Base-by-base conservation (phyloP, 2,329 filamentous ascomycete species). In the Malbranchea cinnamomea region DNA sequence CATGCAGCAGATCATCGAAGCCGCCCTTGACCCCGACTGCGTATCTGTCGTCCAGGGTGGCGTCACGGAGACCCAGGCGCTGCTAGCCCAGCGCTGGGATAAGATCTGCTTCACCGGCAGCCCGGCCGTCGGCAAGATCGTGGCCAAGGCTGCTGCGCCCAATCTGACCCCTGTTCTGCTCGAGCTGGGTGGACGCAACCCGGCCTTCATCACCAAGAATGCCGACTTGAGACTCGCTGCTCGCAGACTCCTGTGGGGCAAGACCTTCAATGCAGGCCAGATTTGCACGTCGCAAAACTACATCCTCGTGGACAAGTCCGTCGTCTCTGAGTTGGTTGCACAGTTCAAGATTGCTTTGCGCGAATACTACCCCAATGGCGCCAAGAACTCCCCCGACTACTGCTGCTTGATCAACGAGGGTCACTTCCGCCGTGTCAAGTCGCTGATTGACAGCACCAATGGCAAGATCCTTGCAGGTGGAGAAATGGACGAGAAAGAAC, bases 31-130 rank as follows among this genome's bases (percentile, higher is more conserved):
- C 50, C 70, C 73, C 2, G 69, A 72, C 10, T 76, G 74, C 43
- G 94, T 83, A 56, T 60, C 64, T 20, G 70, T 83, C 35, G 64
- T 94, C 41, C 89, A 94, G 51, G 89, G 89, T 36, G 74, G 63
- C 16, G 59, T 93, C 12, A 66, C 76, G 3, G 83, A 93, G 63
- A 84, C 79, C 3, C 82, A 79, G 26, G 74, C 74, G 8, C 60
- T 95, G 25, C 68, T 98, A 19, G 73, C 87, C 34, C 72, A 84
- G 60, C 87, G 87, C 54, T 98, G 85, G 78, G 85, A 91, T 60
- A 95, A 94, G 68, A 91, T 98, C 47, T 85, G 89, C 63, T 98
- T 93, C 62, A 98, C 89, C 1, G 89, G 89, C 32, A 76, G 74
- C 45, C 67, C 68, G 30, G 60, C 52, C 16, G 83, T 94, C 11